phyloP scores from a whole-genome alignment of 2,329 filamentous ascomycete genomes.

The Mollisiaceae sp. region DNA sequence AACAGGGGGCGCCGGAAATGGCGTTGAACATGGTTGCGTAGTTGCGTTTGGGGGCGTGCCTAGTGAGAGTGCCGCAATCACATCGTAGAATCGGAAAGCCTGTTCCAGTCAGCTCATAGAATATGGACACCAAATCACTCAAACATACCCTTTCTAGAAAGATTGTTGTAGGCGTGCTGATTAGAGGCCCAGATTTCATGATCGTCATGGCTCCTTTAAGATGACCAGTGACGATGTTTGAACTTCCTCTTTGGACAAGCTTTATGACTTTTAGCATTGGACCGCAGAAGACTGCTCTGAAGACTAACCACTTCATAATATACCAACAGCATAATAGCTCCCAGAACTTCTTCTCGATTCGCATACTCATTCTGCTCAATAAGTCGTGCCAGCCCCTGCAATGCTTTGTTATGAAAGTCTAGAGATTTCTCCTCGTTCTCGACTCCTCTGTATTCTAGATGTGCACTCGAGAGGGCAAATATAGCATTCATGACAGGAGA shows the following conservation, averaged over 20 bases:
- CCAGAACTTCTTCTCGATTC: slow-evolving; percentile 62
- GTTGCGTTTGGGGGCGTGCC: slow-evolving; percentile 61
- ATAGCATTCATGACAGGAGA: slow-evolving; percentile 78
- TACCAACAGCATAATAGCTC: slow-evolving; percentile 64
- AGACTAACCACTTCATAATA: slow-evolving; percentile 66
- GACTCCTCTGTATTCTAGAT: slow-evolving; percentile 71
- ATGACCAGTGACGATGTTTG: slow-evolving; percentile 65
- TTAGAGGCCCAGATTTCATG: slow-evolving; percentile 55
- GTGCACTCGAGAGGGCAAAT: slow-evolving; percentile 82
- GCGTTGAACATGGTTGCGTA: slow-evolving; percentile 52
- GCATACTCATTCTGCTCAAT: slow-evolving; percentile 58
- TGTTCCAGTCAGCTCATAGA: slow-evolving; percentile 65
- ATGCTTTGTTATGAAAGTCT: slow-evolving; percentile 63
- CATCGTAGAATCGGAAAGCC: slow-evolving; percentile 70
- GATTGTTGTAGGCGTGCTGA: slow-evolving; percentile 55
- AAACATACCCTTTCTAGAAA: slow-evolving; percentile 62
- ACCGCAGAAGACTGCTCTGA: background rate
- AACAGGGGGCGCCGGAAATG: slow-evolving; percentile 53
- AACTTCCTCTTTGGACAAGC: slow-evolving; percentile 64
- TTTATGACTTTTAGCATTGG: slow-evolving; percentile 39
- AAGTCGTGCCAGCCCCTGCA: slow-evolving; percentile 60
- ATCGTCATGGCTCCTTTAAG: slow-evolving; percentile 66
- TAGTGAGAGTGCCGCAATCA: slow-evolving; percentile 66
- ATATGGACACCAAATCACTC: slow-evolving; percentile 59
- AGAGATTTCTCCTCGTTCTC: slow-evolving; percentile 59